Evolutionary conservation across 148 eudicot genomes (phyloP).

Genomic region (Chenopodium album): DNA sequence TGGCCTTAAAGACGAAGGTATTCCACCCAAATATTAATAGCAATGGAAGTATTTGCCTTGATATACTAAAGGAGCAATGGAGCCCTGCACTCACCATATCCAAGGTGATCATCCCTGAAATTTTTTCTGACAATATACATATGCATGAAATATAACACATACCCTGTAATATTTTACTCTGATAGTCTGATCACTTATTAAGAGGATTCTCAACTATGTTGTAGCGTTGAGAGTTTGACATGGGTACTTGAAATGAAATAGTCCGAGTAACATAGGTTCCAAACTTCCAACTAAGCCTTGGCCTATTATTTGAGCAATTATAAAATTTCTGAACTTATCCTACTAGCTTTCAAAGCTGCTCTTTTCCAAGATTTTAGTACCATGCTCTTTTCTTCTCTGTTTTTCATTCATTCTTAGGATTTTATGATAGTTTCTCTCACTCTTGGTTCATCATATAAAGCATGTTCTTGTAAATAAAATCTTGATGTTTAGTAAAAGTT

Average conservation of each 20-base stretch:
- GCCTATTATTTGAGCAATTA: neutral
- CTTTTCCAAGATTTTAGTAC: neutral
- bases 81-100: conserved; percentile 82
- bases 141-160: conserved; percentile 3
- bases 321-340: neutral
- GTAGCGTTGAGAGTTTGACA: neutral
- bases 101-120: conserved; percentile 40
- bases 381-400: neutral
- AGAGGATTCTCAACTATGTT: neutral
- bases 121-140: conserved; percentile 5
- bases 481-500: no score
- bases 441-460: neutral
- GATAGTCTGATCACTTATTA: no score
- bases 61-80: conserved; percentile 80
- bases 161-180: neutral
- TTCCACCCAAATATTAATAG: conserved; percentile 69
- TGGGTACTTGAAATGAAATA: neutral
- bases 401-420: neutral
- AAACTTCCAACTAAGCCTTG: neutral
- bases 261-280: neutral
- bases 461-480: neutral
- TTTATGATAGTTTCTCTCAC: neutral
- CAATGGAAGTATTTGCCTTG: conserved; percentile 70
- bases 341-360: neutral
- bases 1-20: conserved; percentile 69